These are phyloP conservation scores for Dioscorea dumetorum DNA, from an alignment of 106 monocot species.

Conservation along the genomic window DNA sequence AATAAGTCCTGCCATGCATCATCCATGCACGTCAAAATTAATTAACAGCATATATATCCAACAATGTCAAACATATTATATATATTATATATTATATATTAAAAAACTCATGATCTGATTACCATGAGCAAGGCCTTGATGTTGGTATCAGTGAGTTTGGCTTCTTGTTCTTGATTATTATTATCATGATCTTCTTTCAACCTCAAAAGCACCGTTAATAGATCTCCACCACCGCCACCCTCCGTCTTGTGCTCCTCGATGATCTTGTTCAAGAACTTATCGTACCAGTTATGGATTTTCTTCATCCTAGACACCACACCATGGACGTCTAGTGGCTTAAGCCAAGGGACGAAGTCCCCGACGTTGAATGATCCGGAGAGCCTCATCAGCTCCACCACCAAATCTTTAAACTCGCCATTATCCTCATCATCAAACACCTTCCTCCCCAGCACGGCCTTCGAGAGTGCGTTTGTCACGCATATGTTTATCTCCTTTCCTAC, in stretches of 20 bases:
- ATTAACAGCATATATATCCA: background rate
- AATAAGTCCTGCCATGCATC: constrained; percentile 7
- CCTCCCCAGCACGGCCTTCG: constrained; percentile 30
- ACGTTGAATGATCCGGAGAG: constrained; percentile 45
- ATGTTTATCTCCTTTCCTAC: constrained; percentile 8
- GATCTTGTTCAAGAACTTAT: constrained; percentile 24
- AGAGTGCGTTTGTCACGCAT: constrained; percentile 40
- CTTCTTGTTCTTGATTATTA: constrained; percentile 12
- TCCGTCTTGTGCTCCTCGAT: constrained; percentile 21
- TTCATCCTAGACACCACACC: constrained; percentile 49
- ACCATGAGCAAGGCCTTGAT: constrained; percentile 75
- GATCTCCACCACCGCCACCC: constrained; percentile 1
- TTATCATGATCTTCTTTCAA: constrained; percentile 11
- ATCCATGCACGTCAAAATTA: too few relatives aligned
- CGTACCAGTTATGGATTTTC: constrained; percentile 24
- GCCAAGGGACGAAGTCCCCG: constrained; percentile 38
- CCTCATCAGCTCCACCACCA: constrained; percentile 48
- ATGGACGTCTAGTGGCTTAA: constrained; percentile 37
- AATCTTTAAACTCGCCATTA: constrained; percentile 37
- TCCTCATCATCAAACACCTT: constrained; percentile 27
- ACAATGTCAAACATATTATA: too few relatives aligned
- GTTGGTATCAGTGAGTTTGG: constrained; percentile 32
- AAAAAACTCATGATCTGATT: too few relatives aligned
- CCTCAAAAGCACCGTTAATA: constrained; percentile 31
- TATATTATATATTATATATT: too few relatives aligned